Evolutionary conservation across 768 basidiomycete species (phyloP), one percentile per base, ranked within the genome.

Genomic region (Rubroboletus pulcherrimus): DNA sequence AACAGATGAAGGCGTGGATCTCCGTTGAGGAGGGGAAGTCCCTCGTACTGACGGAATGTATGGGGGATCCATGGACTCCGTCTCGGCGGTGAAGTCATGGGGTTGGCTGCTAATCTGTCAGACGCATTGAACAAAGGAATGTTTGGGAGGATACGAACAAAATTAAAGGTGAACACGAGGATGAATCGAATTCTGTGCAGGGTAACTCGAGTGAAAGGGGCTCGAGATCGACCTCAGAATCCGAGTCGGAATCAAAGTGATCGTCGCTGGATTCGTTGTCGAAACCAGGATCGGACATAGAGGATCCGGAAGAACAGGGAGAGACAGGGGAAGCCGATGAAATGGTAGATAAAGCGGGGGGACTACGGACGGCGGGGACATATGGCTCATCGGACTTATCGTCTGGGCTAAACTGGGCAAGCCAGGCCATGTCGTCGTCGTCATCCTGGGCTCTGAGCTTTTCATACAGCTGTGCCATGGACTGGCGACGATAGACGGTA

Each of bases 381-480:
- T 63, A 71, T 49, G 57, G 64, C 29, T 65, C 62, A 55, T 67
- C 63, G 7, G 56, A 59, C 57, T 73, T 71, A 49, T 71, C 69
- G 34, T 73, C 71, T 31, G 68, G 68, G 21, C 66, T 71, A 49
- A 55, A 71, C 58, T 73, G 70, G 19, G 70, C 71, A 15, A 71
- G 70, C 70, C 70, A 71, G 42, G 70, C 67, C 59, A 68, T 59
- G 51, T 73, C 70, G 39, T 71, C 70, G 24, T 71, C 71, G 11
- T 73, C 70, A 45, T 68, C 70, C 50, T 73, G 70, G 17, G 70
- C 70, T 38, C 59, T 67, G 24, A 71, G 70, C 46, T 71, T 71
- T 42, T 71, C 71, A 26, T 71, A 71, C 2, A 71, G 70, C 35
- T 69, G 72, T 9, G 65, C 71, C 70, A 71, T 73, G 33, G 70